Evolutionary conservation across 768 basidiomycete species (phyloP).

Genomic region (Auriscalpium vulgare): DNA sequence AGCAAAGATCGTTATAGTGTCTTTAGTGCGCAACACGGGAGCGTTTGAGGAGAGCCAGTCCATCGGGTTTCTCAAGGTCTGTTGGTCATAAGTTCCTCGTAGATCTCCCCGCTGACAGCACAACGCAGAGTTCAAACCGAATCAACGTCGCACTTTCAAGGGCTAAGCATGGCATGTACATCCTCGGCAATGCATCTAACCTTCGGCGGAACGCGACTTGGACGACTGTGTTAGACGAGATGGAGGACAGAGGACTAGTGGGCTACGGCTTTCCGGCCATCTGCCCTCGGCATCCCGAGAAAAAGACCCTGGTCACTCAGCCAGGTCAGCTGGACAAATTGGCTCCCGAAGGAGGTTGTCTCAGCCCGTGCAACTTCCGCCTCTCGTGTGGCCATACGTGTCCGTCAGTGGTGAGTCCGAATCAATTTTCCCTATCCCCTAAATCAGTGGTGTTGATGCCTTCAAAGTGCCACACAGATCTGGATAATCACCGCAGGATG

Average conservation of each 20-base stretch:
- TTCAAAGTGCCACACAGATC: constrained; percentile 17
- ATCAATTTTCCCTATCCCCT: background rate
- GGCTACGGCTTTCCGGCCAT: constrained; percentile 3
- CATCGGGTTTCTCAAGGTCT: constrained; percentile 68
- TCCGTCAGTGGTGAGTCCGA: constrained; percentile 16
- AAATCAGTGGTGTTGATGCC: background rate
- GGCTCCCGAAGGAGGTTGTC: constrained; percentile 23
- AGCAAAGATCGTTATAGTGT: constrained; percentile 64
- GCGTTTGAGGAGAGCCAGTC: constrained; percentile 28
- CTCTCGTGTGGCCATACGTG: constrained; percentile 26
- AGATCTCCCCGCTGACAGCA: constrained; percentile 1
- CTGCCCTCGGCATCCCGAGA: constrained; percentile 10
- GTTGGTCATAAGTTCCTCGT: constrained; percentile 20
- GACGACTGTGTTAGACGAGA: constrained; percentile 47
- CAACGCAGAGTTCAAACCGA: constrained; percentile 22
- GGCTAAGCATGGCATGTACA: constrained; percentile 65
- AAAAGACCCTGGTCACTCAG: background rate
- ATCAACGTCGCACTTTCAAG: constrained; percentile 61
- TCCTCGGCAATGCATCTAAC: constrained; percentile 60
- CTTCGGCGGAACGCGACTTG: constrained; percentile 50
- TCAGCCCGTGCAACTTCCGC: constrained; percentile 19
- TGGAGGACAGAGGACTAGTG: constrained; percentile 35
- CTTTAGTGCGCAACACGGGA: constrained; percentile 66
- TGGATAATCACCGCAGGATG: constrained; percentile 15
- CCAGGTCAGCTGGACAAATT: constrained; percentile 7